These are phyloP conservation scores for Cavenderia fasciculata DNA, from an alignment of 78 protist genomes.

Conservation along the genomic window DNA sequence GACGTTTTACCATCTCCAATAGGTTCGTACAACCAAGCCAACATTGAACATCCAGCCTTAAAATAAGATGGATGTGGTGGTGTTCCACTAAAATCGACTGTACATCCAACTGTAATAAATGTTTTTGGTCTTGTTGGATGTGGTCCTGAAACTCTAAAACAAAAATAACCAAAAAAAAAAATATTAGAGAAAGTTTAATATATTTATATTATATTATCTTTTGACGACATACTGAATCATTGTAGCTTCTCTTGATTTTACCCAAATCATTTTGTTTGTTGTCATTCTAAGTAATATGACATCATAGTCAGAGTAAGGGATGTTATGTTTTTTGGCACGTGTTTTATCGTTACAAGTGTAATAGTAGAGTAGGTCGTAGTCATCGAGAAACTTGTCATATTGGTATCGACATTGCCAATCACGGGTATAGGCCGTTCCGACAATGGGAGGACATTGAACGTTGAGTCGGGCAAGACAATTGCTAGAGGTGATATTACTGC, in stretches of 20 bases:
- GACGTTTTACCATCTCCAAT: conserved; percentile 3
- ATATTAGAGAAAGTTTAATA: not conserved
- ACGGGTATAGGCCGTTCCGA: not conserved
- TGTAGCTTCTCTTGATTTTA: conserved; percentile 27
- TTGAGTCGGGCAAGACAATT: not conserved
- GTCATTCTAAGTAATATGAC: conserved; percentile 9
- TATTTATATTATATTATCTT: not conserved
- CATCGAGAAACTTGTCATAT: conserved; percentile 32
- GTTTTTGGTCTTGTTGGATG: conserved; percentile 53
- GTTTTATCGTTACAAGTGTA: not conserved
- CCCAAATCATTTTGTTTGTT: conserved; percentile 8
- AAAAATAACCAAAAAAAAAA: not conserved
- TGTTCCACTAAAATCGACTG: not conserved
- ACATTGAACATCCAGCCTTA: conserved; percentile 7
- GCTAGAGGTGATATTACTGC: not conserved
- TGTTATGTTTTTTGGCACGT: not conserved
- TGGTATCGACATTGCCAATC: conserved; percentile 24
- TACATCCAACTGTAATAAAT: conserved; percentile 8
- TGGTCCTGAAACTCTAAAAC: conserved; percentile 38
- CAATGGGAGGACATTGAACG: conserved; percentile 4
- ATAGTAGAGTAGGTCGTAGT: not conserved
- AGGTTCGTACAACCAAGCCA: conserved; percentile 49
- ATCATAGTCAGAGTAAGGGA: conserved; percentile 37
- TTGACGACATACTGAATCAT: conserved; percentile 24
- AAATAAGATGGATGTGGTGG: not conserved